Evolutionary conservation across 2,329 filamentous ascomycete genomes (phyloP), one percentile per base, ranked within the genome.

Genomic region (Corinectria fuckeliana): DNA sequence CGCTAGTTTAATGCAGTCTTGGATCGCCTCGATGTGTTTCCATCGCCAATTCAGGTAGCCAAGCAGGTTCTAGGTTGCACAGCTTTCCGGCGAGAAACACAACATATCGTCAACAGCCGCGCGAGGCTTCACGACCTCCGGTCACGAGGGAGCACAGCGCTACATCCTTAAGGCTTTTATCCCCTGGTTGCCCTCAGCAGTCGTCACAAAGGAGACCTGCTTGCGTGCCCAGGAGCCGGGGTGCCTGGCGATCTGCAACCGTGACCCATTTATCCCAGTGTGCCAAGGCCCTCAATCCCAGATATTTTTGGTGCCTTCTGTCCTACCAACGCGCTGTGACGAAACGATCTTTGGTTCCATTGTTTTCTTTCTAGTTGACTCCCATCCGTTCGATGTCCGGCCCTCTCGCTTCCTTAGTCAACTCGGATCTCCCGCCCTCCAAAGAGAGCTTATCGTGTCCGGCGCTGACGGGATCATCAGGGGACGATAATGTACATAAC

Each of bases 391-490:
- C 20, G 13, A 49, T 14, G 30, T n/a, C 34, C 48, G 32, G 5
- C 25, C 18, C 11, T n/a, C 16, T n/a, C 36, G 10, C 3, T 34
- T 34, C 18, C 36, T 32, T 32, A 50, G 44, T 21, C 38, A 25
- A 39, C 26, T 20, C 5, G 36, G 23, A 18, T 26, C 7, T 30
- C 28, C 10, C 20, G 23, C 48, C 36, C 13, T 51, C 45, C 28
- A 21, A 38, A 25, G 30, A 11, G n/a, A 32, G 16, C 36, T 38
- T 34, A 28, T 23, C 6, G 28, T 25, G 34, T 21, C 42, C 14
- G 26, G 18, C 28, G 18, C 14, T 16, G 32, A 34, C 13, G 28
- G n/a, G 50, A 58, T 58, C 56, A 44, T 54, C 56, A 58, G 56
- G 56, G 50, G 56, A 58, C n/a, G 25, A 18, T n/a, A n/a, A n/a